Base-by-base conservation (phyloP, 352 stramenopile genomes). In the Phytophthora fragariae region DNA sequence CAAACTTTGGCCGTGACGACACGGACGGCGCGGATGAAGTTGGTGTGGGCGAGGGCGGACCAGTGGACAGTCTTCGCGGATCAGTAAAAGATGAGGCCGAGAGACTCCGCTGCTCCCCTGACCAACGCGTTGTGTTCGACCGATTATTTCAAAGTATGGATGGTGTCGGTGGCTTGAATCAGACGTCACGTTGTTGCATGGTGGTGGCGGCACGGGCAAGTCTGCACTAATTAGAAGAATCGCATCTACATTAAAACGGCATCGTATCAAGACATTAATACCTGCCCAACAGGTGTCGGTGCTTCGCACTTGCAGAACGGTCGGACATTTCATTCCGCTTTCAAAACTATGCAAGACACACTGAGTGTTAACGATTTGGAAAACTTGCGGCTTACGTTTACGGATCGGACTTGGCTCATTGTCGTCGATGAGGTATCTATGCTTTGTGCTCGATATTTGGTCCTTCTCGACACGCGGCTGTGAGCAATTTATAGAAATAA, bases 391-490 rank as follows among this genome's bases (percentile, higher is more conserved):
- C n/a, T 73, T 0, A 73, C 56, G 0, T 76, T 80, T 27, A 73
- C 57, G 0, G 41, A 76, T 41, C n/a, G 24, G 4, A 54, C 73
- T 19, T 17, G 33, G 8, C 37, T 80, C 5, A 60, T 80, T 17
- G 64, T 80, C 0, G 49, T 70, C 0, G 68, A 76, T 14, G 68
- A 80, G 17, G 49, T 80, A 12, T 76, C 68, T 0, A 77, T 80
- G 73, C 14, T 77, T 8, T 58, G 54, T 10, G 12, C 65, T 1
- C 46, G 54, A 14, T 53, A 68, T 33, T 31, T 80, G 1, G 57
- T 68, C 6, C 27, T 80, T 0, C 41, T 80, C 0, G 68, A 77
- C 19, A 11, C 10, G 3, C 50, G 68, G 0, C n/a, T 80, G 14
- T 29, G 68, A 17, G 49, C 55, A 3, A 67, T 77, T 3, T 76